Conservation (phyloP, 2,329 filamentous ascomycete genomes). For the Alternaria arbusti region DNA sequence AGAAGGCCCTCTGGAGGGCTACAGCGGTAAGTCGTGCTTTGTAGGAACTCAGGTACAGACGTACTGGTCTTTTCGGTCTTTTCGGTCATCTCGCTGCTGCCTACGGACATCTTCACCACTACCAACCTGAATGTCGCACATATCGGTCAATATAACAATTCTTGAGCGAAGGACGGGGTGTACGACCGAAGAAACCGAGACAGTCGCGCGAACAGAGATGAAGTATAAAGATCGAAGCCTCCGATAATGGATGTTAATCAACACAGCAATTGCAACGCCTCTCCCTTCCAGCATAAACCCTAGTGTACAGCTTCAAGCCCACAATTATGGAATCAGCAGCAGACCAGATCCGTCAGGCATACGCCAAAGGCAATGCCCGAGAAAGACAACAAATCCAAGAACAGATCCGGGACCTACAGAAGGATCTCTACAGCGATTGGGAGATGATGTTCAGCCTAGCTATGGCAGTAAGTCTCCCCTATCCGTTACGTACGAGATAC, state of each 20-base stretch:
- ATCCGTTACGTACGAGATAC: neutral
- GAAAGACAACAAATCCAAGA: conserved; percentile 30
- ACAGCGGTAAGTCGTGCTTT: neutral
- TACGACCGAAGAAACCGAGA: neutral
- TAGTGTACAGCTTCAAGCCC: neutral
- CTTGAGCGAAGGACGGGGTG: neutral
- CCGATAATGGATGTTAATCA: neutral
- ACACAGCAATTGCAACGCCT: neutral
- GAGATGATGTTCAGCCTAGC: conserved; percentile 24
- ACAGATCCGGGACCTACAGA: conserved; percentile 34
- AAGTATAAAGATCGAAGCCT: neutral
- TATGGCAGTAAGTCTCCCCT: neutral
- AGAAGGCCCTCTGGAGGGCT: too few relatives aligned
- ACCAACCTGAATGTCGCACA: neutral
- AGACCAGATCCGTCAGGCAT: conserved; percentile 27
- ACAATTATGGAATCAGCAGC: conserved; percentile 28
- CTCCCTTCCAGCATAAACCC: neutral
- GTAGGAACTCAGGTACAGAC: neutral
- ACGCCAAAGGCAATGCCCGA: conserved; percentile 23
- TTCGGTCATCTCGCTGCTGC: neutral
- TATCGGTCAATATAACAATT: neutral
- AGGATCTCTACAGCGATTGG: conserved; percentile 33
- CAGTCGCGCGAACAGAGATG: neutral
- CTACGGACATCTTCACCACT: neutral
- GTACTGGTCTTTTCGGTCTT: neutral